Evolutionary conservation across 2,329 filamentous ascomycete species (phyloP).

Genomic region (Penicillium sp.): DNA sequence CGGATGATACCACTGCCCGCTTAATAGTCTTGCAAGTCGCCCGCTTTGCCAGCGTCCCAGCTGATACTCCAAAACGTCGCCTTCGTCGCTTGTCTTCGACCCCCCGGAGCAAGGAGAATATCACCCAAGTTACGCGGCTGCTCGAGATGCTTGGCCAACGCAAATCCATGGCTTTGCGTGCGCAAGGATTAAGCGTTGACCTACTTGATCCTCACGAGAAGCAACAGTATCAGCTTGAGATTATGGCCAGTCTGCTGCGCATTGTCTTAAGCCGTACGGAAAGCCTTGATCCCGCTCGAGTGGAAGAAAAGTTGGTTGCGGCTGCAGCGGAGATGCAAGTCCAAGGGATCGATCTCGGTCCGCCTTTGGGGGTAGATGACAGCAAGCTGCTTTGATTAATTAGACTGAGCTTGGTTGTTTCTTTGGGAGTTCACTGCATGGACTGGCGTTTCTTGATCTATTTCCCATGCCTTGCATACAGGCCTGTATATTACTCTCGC

Average conservation of each 20-base stretch:
- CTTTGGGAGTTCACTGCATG: slow-evolving; percentile 14
- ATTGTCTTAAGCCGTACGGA: slow-evolving; percentile 44
- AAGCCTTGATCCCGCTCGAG: slow-evolving; percentile 27
- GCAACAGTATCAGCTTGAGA: slow-evolving; percentile 47
- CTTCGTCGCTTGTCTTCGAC: slow-evolving; percentile 46
- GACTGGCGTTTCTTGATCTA: slow-evolving; percentile 14
- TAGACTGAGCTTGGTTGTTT: neutral
- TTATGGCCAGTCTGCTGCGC: slow-evolving; percentile 46
- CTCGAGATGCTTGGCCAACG: slow-evolving; percentile 48
- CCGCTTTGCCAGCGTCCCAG: slow-evolving; percentile 44
- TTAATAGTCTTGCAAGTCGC: slow-evolving; percentile 56
- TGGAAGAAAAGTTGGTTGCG: slow-evolving; percentile 38
- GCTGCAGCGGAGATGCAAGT: slow-evolving; percentile 46
- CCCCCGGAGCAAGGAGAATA: slow-evolving; percentile 49
- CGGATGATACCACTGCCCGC: slow-evolving; percentile 52
- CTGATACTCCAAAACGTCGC: slow-evolving; percentile 39
- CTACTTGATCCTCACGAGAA: slow-evolving; percentile 43
- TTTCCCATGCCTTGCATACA: neutral
- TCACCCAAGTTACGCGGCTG: slow-evolving; percentile 50
- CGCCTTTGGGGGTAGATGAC: slow-evolving; percentile 31
- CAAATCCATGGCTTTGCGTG: slow-evolving; percentile 37
- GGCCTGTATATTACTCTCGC: slow-evolving; percentile 18
- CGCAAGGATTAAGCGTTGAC: slow-evolving; percentile 38
- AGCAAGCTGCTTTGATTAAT: slow-evolving; percentile 25
- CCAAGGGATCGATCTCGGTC: slow-evolving; percentile 36